Conservation (phyloP, 352 stramenopile species). For the Phytophthora brassicae region DNA sequence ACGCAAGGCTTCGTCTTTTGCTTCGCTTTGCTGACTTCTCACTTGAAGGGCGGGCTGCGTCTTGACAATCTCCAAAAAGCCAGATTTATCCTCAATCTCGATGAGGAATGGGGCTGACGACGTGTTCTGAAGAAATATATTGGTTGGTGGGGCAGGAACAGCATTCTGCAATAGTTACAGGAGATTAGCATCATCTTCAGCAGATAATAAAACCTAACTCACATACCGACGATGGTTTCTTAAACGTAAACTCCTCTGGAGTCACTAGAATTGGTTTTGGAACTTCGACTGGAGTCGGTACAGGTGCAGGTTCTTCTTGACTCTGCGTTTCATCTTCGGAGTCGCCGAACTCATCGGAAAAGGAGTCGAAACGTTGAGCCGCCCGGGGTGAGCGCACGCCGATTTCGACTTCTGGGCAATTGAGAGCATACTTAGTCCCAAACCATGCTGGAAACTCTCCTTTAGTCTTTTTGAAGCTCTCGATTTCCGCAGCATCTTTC, state of each 20-base stretch:
- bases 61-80: slow-evolving; percentile 63
- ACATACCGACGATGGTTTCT: slow-evolving; percentile 38
- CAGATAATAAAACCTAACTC: slow-evolving; percentile 13
- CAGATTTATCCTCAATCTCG: slow-evolving; percentile 56
- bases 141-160: slow-evolving; percentile 44
- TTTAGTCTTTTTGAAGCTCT: slow-evolving; percentile 65
- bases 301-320: slow-evolving; percentile 4
- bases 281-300: slow-evolving; percentile 32
- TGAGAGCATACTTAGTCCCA: slow-evolving; percentile 57
- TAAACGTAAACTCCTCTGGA: slow-evolving; percentile 65
- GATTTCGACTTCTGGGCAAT: slow-evolving; percentile 52
- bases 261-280: slow-evolving; percentile 54
- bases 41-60: slow-evolving; percentile 4
- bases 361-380: slow-evolving; percentile 29
- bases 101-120: slow-evolving; percentile 56
- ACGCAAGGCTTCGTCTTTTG: slow-evolving; percentile 11
- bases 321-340: slow-evolving; percentile 25
- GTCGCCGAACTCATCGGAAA: slow-evolving; percentile 39
- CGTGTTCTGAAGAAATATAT: slow-evolving; percentile 81
- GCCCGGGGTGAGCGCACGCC: slow-evolving; percentile 50
- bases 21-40: slow-evolving; percentile 13
- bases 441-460: slow-evolving; percentile 68
- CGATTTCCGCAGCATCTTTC: slow-evolving; percentile 67
- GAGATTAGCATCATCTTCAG: neutral
- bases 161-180: slow-evolving; percentile 9